Evolutionary conservation across 306 rosid genomes (phyloP).

Genomic region (Sicyos baderoa): DNA sequence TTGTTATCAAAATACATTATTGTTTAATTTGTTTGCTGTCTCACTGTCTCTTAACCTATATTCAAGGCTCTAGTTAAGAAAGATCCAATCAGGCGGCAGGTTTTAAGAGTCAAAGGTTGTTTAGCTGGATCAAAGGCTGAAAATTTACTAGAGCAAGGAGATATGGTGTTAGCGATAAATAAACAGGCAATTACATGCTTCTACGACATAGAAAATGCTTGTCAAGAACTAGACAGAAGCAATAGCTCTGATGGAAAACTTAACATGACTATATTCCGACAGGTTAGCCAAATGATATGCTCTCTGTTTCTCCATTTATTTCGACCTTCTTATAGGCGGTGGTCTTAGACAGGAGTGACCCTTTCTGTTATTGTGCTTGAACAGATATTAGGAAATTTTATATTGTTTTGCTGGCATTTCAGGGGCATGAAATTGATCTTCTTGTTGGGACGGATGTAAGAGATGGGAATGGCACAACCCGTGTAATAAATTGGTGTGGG

Average conservation of each 20-base stretch:
- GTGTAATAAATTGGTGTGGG: conserved; percentile 83
- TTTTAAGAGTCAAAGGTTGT: conserved; percentile 91
- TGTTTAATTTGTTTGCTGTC: background rate
- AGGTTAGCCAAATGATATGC: conserved; percentile 37
- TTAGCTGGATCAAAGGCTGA: conserved; percentile 91
- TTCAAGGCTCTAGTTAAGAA: conserved; percentile 83
- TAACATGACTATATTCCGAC: conserved; percentile 77
- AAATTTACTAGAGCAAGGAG: conserved; percentile 86
- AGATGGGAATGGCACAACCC: conserved; percentile 87
- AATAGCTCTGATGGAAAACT: conserved; percentile 46
- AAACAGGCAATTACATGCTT: conserved; percentile 93
- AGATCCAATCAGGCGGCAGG: conserved; percentile 86
- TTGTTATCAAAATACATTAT: background rate
- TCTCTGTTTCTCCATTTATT: background rate
- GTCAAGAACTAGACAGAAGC: conserved; percentile 61
- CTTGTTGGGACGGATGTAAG: conserved; percentile 82
- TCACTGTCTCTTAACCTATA: conserved; percentile 20
- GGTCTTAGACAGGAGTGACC: too few relatives aligned
- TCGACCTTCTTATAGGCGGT: background rate
- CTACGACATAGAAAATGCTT: conserved; percentile 72
- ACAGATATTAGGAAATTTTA: conserved; percentile 15
- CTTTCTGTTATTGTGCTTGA: background rate
- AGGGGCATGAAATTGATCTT: conserved; percentile 82
- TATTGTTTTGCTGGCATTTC: conserved; percentile 24
- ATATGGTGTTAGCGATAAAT: conserved; percentile 89